Conservation (phyloP, 2,329 filamentous ascomycete genomes). For the Neoarthrinium moseri region DNA sequence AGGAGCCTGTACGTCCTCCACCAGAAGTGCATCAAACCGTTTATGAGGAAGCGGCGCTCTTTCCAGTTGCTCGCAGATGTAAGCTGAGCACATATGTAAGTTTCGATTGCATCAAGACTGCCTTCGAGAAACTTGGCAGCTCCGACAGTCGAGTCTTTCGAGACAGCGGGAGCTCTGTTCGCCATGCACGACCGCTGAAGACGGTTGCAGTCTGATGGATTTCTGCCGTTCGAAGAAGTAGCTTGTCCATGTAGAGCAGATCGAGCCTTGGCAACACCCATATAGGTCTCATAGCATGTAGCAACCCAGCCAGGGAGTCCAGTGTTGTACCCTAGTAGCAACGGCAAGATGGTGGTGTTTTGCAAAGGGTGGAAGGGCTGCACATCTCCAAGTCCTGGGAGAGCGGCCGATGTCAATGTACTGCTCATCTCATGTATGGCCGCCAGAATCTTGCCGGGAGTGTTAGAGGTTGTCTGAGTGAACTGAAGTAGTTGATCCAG, state of each 20-base stretch:
- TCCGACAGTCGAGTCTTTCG: constrained; percentile 60
- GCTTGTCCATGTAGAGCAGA: constrained; percentile 40
- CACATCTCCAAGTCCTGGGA: constrained; percentile 32
- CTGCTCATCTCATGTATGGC: constrained; percentile 36
- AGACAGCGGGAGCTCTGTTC: constrained; percentile 52
- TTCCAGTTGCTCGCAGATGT: constrained; percentile 26
- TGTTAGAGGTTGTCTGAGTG: constrained; percentile 21
- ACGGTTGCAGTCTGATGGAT: constrained; percentile 55
- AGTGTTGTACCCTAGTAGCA: constrained; percentile 36
- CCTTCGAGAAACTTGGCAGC: constrained; percentile 50
- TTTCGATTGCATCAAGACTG: constrained; percentile 38
- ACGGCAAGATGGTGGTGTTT: constrained; percentile 51
- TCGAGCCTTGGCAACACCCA: constrained; percentile 41
- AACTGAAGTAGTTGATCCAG: constrained; percentile 20
- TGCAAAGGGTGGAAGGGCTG: constrained; percentile 60
- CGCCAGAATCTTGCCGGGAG: constrained; percentile 29
- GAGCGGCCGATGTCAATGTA: constrained; percentile 25
- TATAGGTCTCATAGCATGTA: constrained; percentile 49
- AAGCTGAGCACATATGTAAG: constrained; percentile 38
- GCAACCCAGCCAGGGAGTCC: constrained; percentile 48
- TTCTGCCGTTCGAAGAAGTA: constrained; percentile 41
- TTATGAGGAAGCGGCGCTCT: constrained; percentile 33
- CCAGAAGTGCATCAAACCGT: constrained; percentile 51
- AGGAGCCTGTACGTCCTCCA: constrained; percentile 51
- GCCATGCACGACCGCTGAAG: constrained; percentile 60